Evolutionary conservation across 2,329 filamentous ascomycete genomes (phyloP), one percentile per base, ranked within the genome.

Genomic region (Harringtonia lauricola): DNA sequence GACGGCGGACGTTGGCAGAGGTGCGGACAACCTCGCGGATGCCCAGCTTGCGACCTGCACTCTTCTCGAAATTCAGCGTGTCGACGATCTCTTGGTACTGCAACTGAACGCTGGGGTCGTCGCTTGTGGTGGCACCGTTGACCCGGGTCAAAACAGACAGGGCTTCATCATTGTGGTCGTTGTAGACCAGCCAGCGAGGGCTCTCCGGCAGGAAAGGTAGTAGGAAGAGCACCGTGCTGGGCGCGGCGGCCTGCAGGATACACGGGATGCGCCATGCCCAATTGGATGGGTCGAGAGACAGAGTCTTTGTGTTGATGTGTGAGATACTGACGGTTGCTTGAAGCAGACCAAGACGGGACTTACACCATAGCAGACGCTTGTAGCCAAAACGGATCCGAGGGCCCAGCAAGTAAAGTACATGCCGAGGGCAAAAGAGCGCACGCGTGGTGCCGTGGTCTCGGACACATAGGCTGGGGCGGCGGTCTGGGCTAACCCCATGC

Each of bases 51-150:
- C 37, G 33, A 18, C 42, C 49, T n/a, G 22, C 44, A 10, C 24
- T 35, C 45, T 50, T 48, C 12, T 50, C 48, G 14, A 22, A 50
- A 13, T 21, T 26, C n/a, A 52, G 39, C 22, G 65, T 66, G 42
- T 67, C 64, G 24, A 61, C 49, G 34, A 69, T 67, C 47, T 68
- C 63, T 34, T 64, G 60, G 54, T 58, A 66, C 22, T 62, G 56
- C 8, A 59, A 47, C 9, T 64, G 52, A 3, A 64, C 51, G 2
- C 54, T 46, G 34, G 68, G 56, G 2, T 66, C 63, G 46, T 68
- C 40, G 19, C 15, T 9, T 2, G 31, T 9, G 15, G 31, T 7
- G 15, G 39, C 53, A 8, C 65, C 61, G 41, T 70, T 63, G 38
- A 64, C 62, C 45, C 61, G 57, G 1, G 64, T 61, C 0, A 72